These are phyloP conservation scores for Blastobotrys apis DNA, from an alignment of 1,139 yeast species.

Conservation along the genomic window DNA sequence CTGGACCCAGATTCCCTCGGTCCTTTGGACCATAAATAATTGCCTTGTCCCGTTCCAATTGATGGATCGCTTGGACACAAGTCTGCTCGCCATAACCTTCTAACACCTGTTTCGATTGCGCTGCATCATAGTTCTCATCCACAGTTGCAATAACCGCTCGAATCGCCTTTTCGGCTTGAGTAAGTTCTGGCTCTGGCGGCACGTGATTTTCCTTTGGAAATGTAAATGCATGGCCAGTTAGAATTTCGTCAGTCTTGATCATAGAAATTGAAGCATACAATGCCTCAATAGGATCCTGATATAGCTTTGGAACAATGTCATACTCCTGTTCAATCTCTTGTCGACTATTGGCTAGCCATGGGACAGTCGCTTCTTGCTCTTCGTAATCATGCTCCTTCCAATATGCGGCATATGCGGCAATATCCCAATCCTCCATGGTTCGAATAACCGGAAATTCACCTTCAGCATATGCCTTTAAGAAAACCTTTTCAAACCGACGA, in stretches of 20 bases:
- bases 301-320: slow-evolving; percentile 32
- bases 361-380: slow-evolving; percentile 21
- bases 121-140: slow-evolving; percentile 44
- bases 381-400: slow-evolving; percentile 54
- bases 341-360: slow-evolving; percentile 36
- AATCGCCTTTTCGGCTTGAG: slow-evolving; percentile 32
- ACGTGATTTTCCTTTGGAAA: slow-evolving; percentile 8
- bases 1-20: slow-evolving; percentile 40
- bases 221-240: slow-evolving; percentile 21
- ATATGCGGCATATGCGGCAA: slow-evolving; percentile 46
- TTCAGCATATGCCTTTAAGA: slow-evolving; percentile 49
- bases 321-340: slow-evolving; percentile 11
- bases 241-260: slow-evolving; percentile 29
- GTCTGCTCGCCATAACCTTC: slow-evolving; percentile 42
- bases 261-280: slow-evolving; percentile 26
- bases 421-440: slow-evolving; percentile 48
- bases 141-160: slow-evolving; percentile 63
- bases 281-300: slow-evolving; percentile 21
- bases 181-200: background rate
- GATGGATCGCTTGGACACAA: slow-evolving; percentile 49
- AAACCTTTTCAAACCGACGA: slow-evolving; percentile 55
- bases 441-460: slow-evolving; percentile 42
- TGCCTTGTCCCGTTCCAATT: slow-evolving; percentile 52
- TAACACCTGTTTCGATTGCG: slow-evolving; percentile 43
- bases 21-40: slow-evolving; percentile 48